Percentiles rank a stretch among this genome's conserved stretches.
Conservation (phyloP, 306 rosid genomes). For the Alnus rubra region DNA sequence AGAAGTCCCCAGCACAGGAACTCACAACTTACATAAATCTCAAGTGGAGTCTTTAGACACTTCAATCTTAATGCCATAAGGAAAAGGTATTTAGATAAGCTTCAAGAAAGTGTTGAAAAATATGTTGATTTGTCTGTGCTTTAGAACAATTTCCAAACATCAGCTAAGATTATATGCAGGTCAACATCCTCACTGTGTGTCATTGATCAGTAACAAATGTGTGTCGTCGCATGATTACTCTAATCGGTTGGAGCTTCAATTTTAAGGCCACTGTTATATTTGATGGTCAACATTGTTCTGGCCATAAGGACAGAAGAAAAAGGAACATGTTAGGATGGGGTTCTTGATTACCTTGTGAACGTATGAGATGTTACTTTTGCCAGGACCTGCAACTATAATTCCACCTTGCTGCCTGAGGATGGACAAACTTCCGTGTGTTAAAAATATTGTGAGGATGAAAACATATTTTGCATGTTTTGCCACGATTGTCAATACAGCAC, state of each 20-base stretch:
- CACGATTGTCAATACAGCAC: not conserved
- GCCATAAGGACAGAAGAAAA: not conserved
- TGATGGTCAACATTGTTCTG: not conserved
- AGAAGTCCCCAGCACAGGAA: not conserved
- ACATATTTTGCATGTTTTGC: too few species aligned
- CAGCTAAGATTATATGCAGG: not conserved
- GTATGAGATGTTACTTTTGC: slow-evolving; percentile 72
- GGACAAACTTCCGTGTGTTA: slow-evolving; percentile 10
- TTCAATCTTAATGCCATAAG: not conserved
- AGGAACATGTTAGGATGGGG: not conserved
- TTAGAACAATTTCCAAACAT: not conserved
- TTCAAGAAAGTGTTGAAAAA: not conserved
- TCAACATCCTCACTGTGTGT: not conserved
- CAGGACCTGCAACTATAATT: slow-evolving; percentile 90
- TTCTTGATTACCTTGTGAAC: slow-evolving; percentile 62
- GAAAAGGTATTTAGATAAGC: not conserved
- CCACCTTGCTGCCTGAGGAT: slow-evolving; percentile 92
- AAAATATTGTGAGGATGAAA: not conserved
- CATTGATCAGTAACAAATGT: not conserved
- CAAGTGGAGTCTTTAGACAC: not conserved
- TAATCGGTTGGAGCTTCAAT: not conserved
- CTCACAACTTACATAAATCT: not conserved
- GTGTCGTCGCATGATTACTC: not conserved
- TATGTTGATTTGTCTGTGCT: not conserved
- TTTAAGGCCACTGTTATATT: not conserved